Base-by-base conservation (phyloP, 1,284 basidiomycete species). In the Malassezia caprae region DNA sequence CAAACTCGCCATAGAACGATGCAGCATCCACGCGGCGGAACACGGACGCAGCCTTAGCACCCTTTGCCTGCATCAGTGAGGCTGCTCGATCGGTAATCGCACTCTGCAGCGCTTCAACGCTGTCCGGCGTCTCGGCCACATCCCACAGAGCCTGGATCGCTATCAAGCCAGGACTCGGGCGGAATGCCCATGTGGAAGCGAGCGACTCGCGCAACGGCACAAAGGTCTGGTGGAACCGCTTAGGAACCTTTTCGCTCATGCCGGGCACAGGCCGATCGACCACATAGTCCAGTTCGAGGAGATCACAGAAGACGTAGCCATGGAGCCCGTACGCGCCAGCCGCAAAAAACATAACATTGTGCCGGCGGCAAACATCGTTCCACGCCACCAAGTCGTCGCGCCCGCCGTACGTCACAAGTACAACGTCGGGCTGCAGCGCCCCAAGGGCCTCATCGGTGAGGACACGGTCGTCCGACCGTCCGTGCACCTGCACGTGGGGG, bases 241-340 rank as follows among this genome's bases (percentile, higher is more conserved):
- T 77, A 8, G 79, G 81, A 46, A 82, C 79, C 76, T 65, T 68
- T 37, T 59, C 56, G 15, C 37, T 45, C 8, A 56, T 21, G 21
- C 37, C 53, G 34, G 58, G 41, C 6, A 49, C 21, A n/a, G 51
- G 32, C 21, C 50, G 77, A 84, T 78, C 77, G 89, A 90, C 83
- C 59, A 94, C 82, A 73, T 86, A 91, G 62, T 88, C 83, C 27
- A 51, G 34, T 1, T 81, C 79, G 53, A 90, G 80, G 44, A 98
- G 80, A 74, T 98, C 91, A 57, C 88, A 87, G 74, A 96, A 96
- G 65, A 93, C 87, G 76, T 87, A 98, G 6, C 93, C 94, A 45
- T 85, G 79, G 57, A 93, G 79, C n/a, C 93, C 93, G 73, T 88
- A 90, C 11, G 86, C 84, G 8, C 86, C 86, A 0, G 90, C 87